Base-by-base conservation (phyloP, 2,329 filamentous ascomycete species). In the Cadophora luteo-olivacea region DNA sequence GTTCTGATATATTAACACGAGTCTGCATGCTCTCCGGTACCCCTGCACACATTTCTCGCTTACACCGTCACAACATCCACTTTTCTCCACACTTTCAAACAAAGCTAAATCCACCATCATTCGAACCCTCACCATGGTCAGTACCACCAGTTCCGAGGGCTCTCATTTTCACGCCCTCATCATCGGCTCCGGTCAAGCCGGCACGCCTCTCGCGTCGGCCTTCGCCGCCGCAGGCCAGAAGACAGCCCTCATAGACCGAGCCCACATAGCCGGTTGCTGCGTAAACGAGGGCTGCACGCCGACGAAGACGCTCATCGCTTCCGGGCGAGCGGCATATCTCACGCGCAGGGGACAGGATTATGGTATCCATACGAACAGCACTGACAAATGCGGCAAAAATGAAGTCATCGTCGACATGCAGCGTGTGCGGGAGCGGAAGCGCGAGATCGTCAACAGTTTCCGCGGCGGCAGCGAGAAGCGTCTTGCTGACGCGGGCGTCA, bases 241-340 rank as follows among this genome's bases (percentile, higher is more conserved):
- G 62, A 83, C 82, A 0, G 81, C 81, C 6, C 76, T 87, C 32
- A 77, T 86, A 63, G 85, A 87, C 72, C 77, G 80, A n/a, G 69
- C 78, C 0, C 80, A 84, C 64, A 78, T 87, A 1, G 85, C 83
- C n/a, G 85, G 85, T 12, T 84, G 82, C 66, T 87, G 85, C 70
- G 77, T 87, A 65, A 86, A 87, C 66, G 84, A 84, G 69, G 85
- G 85, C 4, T 87, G 85, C 72, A 87, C 85, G 12, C 85, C 85
- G 0, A 87, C 85, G 24, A 87, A 87, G 74, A 87, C 85, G 9
- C 83, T 87, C 81, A 83, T 87, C 61, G 81, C 85, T 3, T 85
- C 82, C 24, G 85, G 84, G 0, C 78, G 84, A 4, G 80, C 82
- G 2, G 85, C 84, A 1, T 82, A 86, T 72, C 69, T 85, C 11